These are phyloP conservation scores for Lasiodiplodia sp. DNA, from an alignment of 2,329 filamentous ascomycete genomes.

Conservation along the genomic window DNA sequence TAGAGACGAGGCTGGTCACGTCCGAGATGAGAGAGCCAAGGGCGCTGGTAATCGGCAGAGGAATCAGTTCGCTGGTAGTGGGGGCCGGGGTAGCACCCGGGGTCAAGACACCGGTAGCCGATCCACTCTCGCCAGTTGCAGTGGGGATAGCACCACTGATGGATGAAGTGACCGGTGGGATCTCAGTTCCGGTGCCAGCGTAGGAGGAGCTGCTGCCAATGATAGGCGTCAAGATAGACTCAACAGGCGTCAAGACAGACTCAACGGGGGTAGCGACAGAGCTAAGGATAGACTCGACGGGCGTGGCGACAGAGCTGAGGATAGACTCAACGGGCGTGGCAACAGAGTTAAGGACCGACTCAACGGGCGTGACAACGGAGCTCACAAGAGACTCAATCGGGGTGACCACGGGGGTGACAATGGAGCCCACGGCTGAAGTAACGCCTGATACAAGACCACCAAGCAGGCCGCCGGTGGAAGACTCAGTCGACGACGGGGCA, in stretches of 20 bases:
- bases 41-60: constrained; percentile 25
- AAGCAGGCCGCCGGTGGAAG: constrained; percentile 11
- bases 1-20: constrained; percentile 21
- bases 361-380: background rate
- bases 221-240: constrained; percentile 15
- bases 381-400: constrained; percentile 9
- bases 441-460: constrained; percentile 24
- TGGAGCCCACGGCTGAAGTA: constrained; percentile 17
- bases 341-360: background rate
- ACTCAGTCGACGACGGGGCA: constrained; percentile 22
- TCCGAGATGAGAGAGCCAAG: constrained; percentile 24
- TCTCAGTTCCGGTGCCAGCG: background rate
- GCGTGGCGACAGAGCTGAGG: background rate
- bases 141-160: background rate
- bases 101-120: constrained; percentile 2
- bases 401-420: background rate
- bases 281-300: constrained; percentile 12
- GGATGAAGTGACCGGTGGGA: constrained; percentile 18
- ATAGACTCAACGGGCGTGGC: background rate
- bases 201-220: constrained; percentile 15
- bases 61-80: constrained; percentile 15
- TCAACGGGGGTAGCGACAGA: background rate
- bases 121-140: background rate
- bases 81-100: constrained; percentile 11
- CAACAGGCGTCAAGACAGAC: constrained; percentile 11